Conservation (phyloP, 2,329 filamentous ascomycete species). For the Daldinia sp. region DNA sequence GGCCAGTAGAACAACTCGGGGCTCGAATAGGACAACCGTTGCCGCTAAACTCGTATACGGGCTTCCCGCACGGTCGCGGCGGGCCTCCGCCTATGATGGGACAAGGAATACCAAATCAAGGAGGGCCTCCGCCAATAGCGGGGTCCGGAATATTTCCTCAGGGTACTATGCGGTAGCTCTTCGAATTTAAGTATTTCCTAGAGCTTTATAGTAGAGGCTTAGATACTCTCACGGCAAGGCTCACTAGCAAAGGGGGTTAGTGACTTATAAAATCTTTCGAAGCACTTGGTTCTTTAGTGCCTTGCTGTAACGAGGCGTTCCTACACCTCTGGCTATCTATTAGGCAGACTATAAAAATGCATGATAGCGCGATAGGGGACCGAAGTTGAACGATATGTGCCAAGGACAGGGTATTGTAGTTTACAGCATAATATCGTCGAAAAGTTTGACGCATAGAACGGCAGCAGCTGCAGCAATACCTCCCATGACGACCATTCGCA, state of each 20-base stretch:
- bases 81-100: slow-evolving; percentile 33
- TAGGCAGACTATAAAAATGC: not conserved
- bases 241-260: not conserved
- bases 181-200: not conserved
- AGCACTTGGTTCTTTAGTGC: too few species aligned
- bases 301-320: not conserved
- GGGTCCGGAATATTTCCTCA: slow-evolving; percentile 36
- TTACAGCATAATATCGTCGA: slow-evolving; percentile 47
- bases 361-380: not conserved
- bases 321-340: not conserved
- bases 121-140: slow-evolving; percentile 34
- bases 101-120: slow-evolving; percentile 31
- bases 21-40: not conserved
- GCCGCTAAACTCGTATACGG: not conserved
- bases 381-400: not conserved
- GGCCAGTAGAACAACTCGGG: slow-evolving; percentile 17
- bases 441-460: slow-evolving; percentile 60
- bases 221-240: not conserved
- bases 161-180: slow-evolving; percentile 18
- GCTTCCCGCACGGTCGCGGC: slow-evolving; percentile 13
- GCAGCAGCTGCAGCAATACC: slow-evolving; percentile 64
- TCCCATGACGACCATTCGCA: slow-evolving; percentile 66
- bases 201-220: not conserved
- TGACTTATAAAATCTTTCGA: not conserved
- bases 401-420: not conserved